phyloP scores from a whole-genome alignment of 2,329 filamentous ascomycete species.

The Xylariaceae sp. region DNA sequence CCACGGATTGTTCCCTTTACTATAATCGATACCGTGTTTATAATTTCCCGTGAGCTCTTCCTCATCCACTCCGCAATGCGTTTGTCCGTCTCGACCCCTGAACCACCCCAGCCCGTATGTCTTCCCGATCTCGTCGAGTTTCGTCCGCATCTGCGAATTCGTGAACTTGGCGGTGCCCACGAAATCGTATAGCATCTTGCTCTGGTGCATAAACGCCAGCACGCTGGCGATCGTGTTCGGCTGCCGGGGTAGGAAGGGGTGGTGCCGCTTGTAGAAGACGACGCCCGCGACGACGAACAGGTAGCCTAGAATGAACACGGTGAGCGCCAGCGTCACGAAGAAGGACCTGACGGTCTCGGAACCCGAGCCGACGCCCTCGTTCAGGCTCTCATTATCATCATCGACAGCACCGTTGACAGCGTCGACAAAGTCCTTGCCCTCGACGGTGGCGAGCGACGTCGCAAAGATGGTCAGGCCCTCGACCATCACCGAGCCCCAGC shows the following conservation, averaged over 20 bases:
- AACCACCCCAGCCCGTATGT: conserved; percentile 78
- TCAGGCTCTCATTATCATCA: background rate
- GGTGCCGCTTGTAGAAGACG: conserved; percentile 59
- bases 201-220: conserved; percentile 74
- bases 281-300: conserved; percentile 55
- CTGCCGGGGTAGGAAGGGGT: conserved; percentile 71
- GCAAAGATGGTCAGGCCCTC: conserved; percentile 70
- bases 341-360: conserved; percentile 62
- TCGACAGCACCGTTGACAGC: conserved; percentile 13
- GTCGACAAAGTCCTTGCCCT: conserved; percentile 56
- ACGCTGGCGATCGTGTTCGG: conserved; percentile 74
- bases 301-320: conserved; percentile 61
- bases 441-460: conserved; percentile 60
- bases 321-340: conserved; percentile 59
- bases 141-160: conserved; percentile 56
- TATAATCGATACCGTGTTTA: conserved; percentile 55
- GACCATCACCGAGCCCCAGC: conserved; percentile 65
- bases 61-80: conserved; percentile 74
- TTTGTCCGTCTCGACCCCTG: conserved; percentile 64
- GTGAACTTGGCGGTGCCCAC: conserved; percentile 63
- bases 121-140: conserved; percentile 57
- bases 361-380: conserved; percentile 41
- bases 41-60: conserved; percentile 66
- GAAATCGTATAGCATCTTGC: conserved; percentile 74
- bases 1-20: conserved; percentile 50